These are phyloP conservation scores for Leptodermis oblonga DNA, from an alignment of 257 asterid species.

Conservation along the genomic window DNA sequence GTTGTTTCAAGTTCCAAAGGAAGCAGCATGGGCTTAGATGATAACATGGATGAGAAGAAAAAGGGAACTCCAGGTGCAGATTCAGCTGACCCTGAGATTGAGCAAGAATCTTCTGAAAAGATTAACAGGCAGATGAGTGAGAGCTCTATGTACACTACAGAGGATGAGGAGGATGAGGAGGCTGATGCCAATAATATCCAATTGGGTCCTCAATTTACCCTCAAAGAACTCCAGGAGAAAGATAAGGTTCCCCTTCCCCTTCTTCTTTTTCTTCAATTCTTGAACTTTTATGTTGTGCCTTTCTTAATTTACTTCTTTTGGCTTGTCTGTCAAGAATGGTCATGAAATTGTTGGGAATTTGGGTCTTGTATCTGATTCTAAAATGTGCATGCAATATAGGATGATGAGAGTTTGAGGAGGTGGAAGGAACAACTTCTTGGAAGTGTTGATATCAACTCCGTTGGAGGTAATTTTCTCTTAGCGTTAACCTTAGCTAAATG, in stretches of 20 bases:
- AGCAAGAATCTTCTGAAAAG: slow-evolving; percentile 34
- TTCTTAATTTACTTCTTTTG: not conserved
- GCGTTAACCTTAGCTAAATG: not conserved
- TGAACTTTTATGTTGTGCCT: not conserved
- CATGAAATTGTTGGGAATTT: not conserved
- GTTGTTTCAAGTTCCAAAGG: slow-evolving; percentile 61
- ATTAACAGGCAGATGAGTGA: slow-evolving; percentile 70
- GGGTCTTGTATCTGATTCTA: not conserved
- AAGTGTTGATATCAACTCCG: slow-evolving; percentile 75
- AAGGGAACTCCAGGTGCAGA: slow-evolving; percentile 16
- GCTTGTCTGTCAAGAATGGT: not conserved
- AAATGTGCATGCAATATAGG: slow-evolving; percentile 35
- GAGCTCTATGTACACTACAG: slow-evolving; percentile 58
- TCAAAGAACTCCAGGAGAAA: slow-evolving; percentile 81
- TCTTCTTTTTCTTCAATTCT: not conserved
- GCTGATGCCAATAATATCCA: slow-evolving; percentile 55
- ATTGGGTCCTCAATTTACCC: slow-evolving; percentile 89
- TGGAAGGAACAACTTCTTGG: slow-evolving; percentile 99
- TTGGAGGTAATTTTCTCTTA: slow-evolving; percentile 57
- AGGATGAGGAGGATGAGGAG: slow-evolving; percentile 88
- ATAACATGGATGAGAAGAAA: slow-evolving; percentile 39
- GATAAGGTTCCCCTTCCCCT: slow-evolving; percentile 60
- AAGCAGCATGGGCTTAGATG: slow-evolving; percentile 69
- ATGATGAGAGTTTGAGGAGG: slow-evolving; percentile 94
- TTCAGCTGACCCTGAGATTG: slow-evolving; percentile 43